Conservation (phyloP, 2,329 filamentous ascomycete genomes). For the Diplocarpon mali region DNA sequence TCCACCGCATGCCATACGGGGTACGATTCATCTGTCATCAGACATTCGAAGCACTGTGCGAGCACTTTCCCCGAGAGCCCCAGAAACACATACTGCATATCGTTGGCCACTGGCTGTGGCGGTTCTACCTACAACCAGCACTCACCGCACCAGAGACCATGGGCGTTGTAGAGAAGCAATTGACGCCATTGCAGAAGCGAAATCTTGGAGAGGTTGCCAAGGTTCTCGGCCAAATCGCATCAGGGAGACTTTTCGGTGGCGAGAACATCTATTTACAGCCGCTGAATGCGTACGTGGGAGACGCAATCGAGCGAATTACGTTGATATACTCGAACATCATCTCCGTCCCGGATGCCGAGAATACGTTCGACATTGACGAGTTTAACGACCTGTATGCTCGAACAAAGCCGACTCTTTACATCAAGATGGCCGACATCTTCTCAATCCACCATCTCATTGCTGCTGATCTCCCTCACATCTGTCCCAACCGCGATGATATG, state of each 20-base stretch:
- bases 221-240: slow-evolving; percentile 78
- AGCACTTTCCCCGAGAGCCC: slow-evolving; percentile 71
- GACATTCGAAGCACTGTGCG: slow-evolving; percentile 66
- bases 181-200: slow-evolving; percentile 85
- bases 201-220: slow-evolving; percentile 87
- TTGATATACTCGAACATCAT: slow-evolving; percentile 70
- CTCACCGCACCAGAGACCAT: slow-evolving; percentile 84
- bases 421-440: slow-evolving; percentile 97
- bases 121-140: slow-evolving; percentile 83
- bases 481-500: slow-evolving; percentile 71
- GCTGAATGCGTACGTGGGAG: slow-evolving; percentile 79
- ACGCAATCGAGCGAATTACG: slow-evolving; percentile 70
- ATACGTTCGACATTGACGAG: slow-evolving; percentile 95
- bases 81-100: slow-evolving; percentile 69
- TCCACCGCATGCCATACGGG: slow-evolving; percentile 87
- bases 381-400: slow-evolving; percentile 97
- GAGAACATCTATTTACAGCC: slow-evolving; percentile 95
- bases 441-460: slow-evolving; percentile 85
- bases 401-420: slow-evolving; percentile 95
- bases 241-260: slow-evolving; percentile 81
- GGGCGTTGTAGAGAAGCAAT: slow-evolving; percentile 78
- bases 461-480: slow-evolving; percentile 65
- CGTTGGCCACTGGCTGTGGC: slow-evolving; percentile 88
- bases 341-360: slow-evolving; percentile 73
- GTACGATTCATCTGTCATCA: slow-evolving; percentile 80